phyloP scores from a whole-genome alignment of 345 rosid species.

The Populus simonii region DNA sequence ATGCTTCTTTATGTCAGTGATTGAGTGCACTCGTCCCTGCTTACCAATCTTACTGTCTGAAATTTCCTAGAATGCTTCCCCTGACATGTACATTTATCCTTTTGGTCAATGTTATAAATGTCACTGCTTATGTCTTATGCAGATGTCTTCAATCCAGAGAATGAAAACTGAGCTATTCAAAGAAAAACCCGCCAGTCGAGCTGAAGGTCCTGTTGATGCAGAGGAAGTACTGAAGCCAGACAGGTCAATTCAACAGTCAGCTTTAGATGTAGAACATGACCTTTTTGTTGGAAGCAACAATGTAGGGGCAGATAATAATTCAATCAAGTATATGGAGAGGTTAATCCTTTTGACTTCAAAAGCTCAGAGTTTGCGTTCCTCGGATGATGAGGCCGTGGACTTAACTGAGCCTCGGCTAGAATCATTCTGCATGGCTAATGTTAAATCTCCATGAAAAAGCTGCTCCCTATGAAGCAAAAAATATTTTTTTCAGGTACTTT shows the following conservation, averaged over 20 bases:
- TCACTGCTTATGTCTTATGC: slow-evolving; percentile 6
- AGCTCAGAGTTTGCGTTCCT: slow-evolving; percentile 42
- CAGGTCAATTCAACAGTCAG: slow-evolving; percentile 13
- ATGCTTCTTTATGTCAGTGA: background rate
- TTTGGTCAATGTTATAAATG: background rate
- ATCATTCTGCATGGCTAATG: slow-evolving; percentile 57
- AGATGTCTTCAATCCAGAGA: slow-evolving; percentile 39
- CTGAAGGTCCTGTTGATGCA: slow-evolving; percentile 27
- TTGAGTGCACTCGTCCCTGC: background rate
- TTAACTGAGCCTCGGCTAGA: slow-evolving; percentile 84
- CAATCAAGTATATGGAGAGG: slow-evolving; percentile 40
- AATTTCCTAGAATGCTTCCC: background rate
- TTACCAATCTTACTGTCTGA: background rate
- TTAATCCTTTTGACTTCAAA: slow-evolving; percentile 47
- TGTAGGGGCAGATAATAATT: slow-evolving; percentile 18
- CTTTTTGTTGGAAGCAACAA: background rate
- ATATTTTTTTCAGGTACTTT: slow-evolving; percentile 6
- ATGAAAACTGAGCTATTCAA: slow-evolving; percentile 26
- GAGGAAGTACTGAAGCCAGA: slow-evolving; percentile 23
- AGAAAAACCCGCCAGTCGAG: slow-evolving; percentile 19
- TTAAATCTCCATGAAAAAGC: slow-evolving; percentile 41
- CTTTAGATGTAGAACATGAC: slow-evolving; percentile 16
- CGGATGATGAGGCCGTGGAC: slow-evolving; percentile 75
- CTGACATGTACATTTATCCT: background rate
- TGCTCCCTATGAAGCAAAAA: background rate